A percentile compares a stretch with the other conserved stretches of the same genome.
Conservation (phyloP, 75 land plant species). For the Picea sitchensis region DNA sequence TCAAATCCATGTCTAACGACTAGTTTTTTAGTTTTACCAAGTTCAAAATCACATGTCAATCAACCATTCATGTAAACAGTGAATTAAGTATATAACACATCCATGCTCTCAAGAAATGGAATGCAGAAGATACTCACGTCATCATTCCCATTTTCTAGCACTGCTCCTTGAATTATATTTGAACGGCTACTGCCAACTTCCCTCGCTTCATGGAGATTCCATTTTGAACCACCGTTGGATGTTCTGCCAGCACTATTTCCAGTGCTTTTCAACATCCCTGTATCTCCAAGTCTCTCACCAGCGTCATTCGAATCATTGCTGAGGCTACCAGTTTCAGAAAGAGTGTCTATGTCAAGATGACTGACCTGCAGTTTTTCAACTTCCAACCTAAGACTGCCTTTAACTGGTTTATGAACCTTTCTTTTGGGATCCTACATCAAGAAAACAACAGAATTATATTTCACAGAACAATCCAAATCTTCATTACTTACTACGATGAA, state of each 20-base stretch:
- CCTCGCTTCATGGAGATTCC: constrained; percentile 35
- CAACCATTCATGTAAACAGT: no score
- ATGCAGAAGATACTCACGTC: constrained; percentile 46
- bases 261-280: constrained; percentile 19
- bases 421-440: constrained; percentile 79
- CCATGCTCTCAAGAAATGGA: not conserved
- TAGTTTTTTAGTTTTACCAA: not conserved
- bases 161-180: constrained; percentile 19
- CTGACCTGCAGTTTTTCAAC: constrained; percentile 73
- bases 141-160: constrained; percentile 20
- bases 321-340: constrained; percentile 69
- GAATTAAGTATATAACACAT: not conserved
- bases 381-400: constrained; percentile 79
- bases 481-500: not conserved
- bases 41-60: no score
- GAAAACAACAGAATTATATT: not conserved
- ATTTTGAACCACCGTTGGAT: constrained; percentile 38
- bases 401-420: constrained; percentile 91
- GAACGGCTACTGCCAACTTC: constrained; percentile 33
- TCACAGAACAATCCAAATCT: not conserved
- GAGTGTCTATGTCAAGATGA: constrained; percentile 45
- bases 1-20: not conserved
- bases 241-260: constrained; percentile 43
- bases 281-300: constrained; percentile 30
- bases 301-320: constrained; percentile 53